Conservation (phyloP, 1,284 basidiomycete species). For the Amylostereum areolatum region DNA sequence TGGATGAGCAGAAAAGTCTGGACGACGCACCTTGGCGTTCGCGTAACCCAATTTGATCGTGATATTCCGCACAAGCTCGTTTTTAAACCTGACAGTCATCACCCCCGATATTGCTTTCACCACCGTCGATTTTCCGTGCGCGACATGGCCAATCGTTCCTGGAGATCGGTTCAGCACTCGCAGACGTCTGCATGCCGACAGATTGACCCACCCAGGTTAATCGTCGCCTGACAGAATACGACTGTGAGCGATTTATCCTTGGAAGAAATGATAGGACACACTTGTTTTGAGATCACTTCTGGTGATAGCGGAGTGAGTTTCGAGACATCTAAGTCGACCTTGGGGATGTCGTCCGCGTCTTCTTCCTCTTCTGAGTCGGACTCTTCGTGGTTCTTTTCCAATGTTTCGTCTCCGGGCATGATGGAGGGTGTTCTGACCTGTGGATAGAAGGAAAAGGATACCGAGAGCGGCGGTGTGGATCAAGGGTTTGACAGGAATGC, state of each 20-base stretch:
- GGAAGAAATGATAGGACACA: slow-evolving; percentile 31
- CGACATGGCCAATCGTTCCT: slow-evolving; percentile 96
- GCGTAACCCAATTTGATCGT: slow-evolving; percentile 99
- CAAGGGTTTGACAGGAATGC: background rate
- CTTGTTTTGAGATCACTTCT: slow-evolving; percentile 97
- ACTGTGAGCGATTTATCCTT: slow-evolving; percentile 1
- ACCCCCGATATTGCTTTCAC: slow-evolving; percentile 99
- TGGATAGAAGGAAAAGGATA: background rate
- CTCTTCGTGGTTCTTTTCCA: slow-evolving; percentile 55
- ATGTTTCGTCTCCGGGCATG: slow-evolving; percentile 63
- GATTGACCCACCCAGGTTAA: slow-evolving; percentile 66
- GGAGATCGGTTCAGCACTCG: slow-evolving; percentile 13
- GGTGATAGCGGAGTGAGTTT: slow-evolving; percentile 89
- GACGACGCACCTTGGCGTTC: slow-evolving; percentile 86
- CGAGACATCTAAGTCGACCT: slow-evolving; percentile 69
- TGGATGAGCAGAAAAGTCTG: slow-evolving; percentile 1
- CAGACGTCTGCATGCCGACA: slow-evolving; percentile 1
- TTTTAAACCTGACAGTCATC: slow-evolving; percentile 98
- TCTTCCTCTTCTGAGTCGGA: slow-evolving; percentile 63
- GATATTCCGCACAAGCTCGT: slow-evolving; percentile 96
- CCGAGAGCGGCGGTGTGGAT: background rate
- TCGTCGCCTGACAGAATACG: slow-evolving; percentile 57
- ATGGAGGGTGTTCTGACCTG: slow-evolving; percentile 1
- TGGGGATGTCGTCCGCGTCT: slow-evolving; percentile 51
- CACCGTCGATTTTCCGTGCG: slow-evolving; percentile 98